These are phyloP conservation scores for Quercus wislizeni DNA, from an alignment of 306 rosid genomes.

Conservation along the genomic window DNA sequence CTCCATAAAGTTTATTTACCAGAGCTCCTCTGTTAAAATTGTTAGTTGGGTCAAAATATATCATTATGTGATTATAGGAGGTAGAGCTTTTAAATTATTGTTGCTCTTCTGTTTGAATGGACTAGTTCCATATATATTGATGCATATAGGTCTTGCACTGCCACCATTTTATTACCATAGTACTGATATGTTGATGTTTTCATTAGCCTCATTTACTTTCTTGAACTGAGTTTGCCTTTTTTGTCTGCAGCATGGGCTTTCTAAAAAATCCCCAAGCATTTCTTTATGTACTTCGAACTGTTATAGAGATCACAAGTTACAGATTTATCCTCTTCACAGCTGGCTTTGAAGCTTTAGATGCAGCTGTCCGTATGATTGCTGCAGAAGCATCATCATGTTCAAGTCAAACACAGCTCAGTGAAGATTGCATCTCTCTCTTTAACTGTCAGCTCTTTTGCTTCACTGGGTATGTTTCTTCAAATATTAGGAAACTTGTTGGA, in stretches of 20 bases:
- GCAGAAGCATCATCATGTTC: slow-evolving; percentile 31
- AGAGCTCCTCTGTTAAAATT: too few relatives aligned
- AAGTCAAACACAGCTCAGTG: slow-evolving; percentile 35
- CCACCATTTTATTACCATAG: neutral
- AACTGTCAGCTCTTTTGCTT: slow-evolving; percentile 54
- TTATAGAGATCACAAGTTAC: slow-evolving; percentile 50
- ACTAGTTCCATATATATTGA: too few relatives aligned
- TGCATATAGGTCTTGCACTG: too few relatives aligned
- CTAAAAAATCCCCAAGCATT: slow-evolving; percentile 56
- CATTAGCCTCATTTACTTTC: neutral
- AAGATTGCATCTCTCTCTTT: slow-evolving; percentile 52
- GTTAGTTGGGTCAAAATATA: too few relatives aligned
- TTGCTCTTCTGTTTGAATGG: too few relatives aligned
- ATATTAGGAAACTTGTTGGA: neutral
- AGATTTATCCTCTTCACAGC: slow-evolving; percentile 75
- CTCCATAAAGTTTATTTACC: neutral
- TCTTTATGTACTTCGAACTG: slow-evolving; percentile 52
- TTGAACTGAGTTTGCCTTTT: slow-evolving; percentile 15
- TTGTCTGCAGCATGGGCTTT: slow-evolving; percentile 76
- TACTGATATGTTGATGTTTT: neutral
- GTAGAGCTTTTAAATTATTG: too few relatives aligned
- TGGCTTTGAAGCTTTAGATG: slow-evolving; percentile 64
- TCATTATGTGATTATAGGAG: too few relatives aligned
- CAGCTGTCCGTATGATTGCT: slow-evolving; percentile 32
- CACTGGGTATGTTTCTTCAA: slow-evolving; percentile 40